Percentiles rank a stretch among this genome's conserved stretches.
Conservation (phyloP, 192 early-diverging fungal species). For the Gamsiella multidivaricata region DNA sequence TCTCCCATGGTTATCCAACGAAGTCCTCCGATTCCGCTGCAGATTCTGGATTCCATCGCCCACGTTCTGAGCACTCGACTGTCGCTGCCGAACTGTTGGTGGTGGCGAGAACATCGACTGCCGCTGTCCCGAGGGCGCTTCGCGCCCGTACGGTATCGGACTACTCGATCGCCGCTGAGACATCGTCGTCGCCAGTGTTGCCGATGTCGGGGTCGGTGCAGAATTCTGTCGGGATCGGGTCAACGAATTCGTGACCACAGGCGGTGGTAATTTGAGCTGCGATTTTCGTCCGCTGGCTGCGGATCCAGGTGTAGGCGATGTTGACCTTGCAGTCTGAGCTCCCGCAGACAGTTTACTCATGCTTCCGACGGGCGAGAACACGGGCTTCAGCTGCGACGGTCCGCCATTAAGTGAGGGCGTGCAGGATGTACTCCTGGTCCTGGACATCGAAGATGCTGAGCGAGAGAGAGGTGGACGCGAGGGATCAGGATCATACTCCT, state of each 20-base stretch:
- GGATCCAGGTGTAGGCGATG: not conserved
- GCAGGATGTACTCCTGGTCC: slow-evolving; percentile 33
- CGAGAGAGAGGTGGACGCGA: slow-evolving; percentile 7
- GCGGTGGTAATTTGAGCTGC: slow-evolving; percentile 34
- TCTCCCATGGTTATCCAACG: not conserved
- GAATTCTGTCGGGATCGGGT: slow-evolving; percentile 12
- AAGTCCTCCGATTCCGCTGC: slow-evolving; percentile 7
- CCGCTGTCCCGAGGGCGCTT: not conserved
- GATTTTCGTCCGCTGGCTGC: not conserved
- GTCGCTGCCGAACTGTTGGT: not conserved
- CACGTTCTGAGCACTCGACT: slow-evolving; percentile 3
- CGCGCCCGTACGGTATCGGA: not conserved
- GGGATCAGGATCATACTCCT: slow-evolving; percentile 11
- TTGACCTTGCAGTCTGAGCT: slow-evolving; percentile 5
- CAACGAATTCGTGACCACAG: slow-evolving; percentile 22
- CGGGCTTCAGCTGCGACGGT: slow-evolving; percentile 16
- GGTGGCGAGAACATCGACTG: slow-evolving; percentile 10
- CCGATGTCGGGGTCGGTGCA: slow-evolving; percentile 9
- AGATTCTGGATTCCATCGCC: not conserved
- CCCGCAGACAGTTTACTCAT: slow-evolving; percentile 37
- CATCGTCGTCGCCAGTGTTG: too few relatives aligned
- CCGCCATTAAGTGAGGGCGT: slow-evolving; percentile 18
- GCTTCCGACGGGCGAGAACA: slow-evolving; percentile 39
- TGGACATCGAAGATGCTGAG: slow-evolving; percentile 3
- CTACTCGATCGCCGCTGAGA: slow-evolving; percentile 23